Base-by-base conservation (phyloP, 176 grass and related monocot species). In the Oryza nivara region DNA sequence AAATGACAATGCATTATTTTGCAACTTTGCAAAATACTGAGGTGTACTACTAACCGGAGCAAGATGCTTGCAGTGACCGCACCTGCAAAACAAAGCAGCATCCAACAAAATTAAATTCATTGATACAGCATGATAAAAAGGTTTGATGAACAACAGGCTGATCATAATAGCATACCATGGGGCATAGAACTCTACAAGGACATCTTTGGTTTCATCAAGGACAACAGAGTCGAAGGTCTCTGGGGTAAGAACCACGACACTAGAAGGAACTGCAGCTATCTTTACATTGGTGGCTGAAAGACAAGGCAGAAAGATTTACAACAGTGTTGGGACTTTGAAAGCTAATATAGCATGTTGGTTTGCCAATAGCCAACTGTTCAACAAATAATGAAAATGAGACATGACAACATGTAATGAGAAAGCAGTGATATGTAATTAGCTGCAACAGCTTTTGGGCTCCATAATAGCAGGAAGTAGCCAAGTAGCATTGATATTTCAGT, bases 181-280 rank as follows among this genome's bases (percentile, higher is more conserved):
- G 67, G 96, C 96, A 90, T 99, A 99, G 76, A 99, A 99, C 84
- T 99, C 96, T 68, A 99, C 96, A 88, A 99, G 93, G 13, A 99
- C 96, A 92, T 99, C 93, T 85, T 96, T 99, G 45, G 91, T 92
- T 86, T 89, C 88, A 86, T 99, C 96, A 86, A 99, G 96, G 23
- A 96, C 96, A 90, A 94, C 63, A 6, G 91, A 89, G 51, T 99
- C 80, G 25, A 96, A 99, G 68, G 60, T 94, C 49, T 99, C 93
- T 66, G 79, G 28, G 34, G 89, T 89, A 72, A 96, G 65, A 66
- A 99, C 86, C 65, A 94, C 91, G 0, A 99, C 96, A 84, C 75
- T 94, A 49, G 96, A 99, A 82, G 96, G 93, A 58, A 81, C 40
- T 77, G 89, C 81, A 61, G 91, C 96, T 56, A 96, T 52, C 92